These are phyloP conservation scores for Cytospora piceicola DNA, from an alignment of 2,329 filamentous ascomycete genomes.

Conservation along the genomic window DNA sequence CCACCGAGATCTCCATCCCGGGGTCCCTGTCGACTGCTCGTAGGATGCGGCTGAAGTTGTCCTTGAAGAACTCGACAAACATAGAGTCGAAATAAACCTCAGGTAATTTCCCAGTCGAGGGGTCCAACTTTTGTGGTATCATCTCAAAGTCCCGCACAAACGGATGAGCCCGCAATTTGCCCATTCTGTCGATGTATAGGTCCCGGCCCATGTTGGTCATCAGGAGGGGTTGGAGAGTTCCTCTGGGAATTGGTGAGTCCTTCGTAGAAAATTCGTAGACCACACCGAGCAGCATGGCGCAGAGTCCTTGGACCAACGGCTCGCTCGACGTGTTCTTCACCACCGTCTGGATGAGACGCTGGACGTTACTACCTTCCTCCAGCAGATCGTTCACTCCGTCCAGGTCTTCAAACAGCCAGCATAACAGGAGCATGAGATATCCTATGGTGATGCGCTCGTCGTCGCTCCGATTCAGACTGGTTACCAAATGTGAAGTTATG, in stretches of 20 bases:
- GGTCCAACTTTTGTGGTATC: slow-evolving; percentile 68
- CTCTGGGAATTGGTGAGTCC: slow-evolving; percentile 86
- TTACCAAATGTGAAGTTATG: slow-evolving; percentile 82
- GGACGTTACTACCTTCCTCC: slow-evolving; percentile 88
- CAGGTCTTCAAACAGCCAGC: slow-evolving; percentile 91
- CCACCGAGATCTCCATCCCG: slow-evolving; percentile 79
- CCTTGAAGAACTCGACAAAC: slow-evolving; percentile 94
- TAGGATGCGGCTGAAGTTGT: slow-evolving; percentile 86
- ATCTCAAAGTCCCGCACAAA: slow-evolving; percentile 90
- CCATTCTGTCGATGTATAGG: slow-evolving; percentile 81
- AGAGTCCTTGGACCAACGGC: slow-evolving; percentile 77
- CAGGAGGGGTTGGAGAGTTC: slow-evolving; percentile 79
- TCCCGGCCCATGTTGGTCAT: slow-evolving; percentile 79
- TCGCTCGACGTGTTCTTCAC: slow-evolving; percentile 64
- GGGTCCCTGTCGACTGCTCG: slow-evolving; percentile 91
- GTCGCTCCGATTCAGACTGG: slow-evolving; percentile 73
- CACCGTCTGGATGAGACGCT: slow-evolving; percentile 78
- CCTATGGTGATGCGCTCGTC: slow-evolving; percentile 81
- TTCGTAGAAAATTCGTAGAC: slow-evolving; percentile 98
- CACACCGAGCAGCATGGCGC: slow-evolving; percentile 81
- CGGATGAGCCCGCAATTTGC: slow-evolving; percentile 75
- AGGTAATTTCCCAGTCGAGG: slow-evolving; percentile 60
- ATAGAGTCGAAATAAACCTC: slow-evolving; percentile 83
- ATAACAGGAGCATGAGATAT: slow-evolving; percentile 85
- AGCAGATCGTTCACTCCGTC: slow-evolving; percentile 93